Percentiles rank a stretch among this genome's conserved stretches.
Conservation (phyloP, 2,329 filamentous ascomycete species). For the Monilinia aucupariae region DNA sequence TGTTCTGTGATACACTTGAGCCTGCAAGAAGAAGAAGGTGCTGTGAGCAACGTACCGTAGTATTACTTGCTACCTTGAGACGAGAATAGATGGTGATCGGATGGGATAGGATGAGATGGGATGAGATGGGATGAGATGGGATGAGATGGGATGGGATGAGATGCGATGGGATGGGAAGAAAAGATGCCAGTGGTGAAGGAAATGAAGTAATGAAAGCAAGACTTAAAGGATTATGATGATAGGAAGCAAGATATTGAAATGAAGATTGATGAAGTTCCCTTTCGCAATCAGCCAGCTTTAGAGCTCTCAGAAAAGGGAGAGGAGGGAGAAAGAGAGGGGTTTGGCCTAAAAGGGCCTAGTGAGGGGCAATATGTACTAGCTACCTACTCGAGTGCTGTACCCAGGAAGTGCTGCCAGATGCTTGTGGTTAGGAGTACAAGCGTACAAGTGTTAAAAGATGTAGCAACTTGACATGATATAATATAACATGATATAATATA, state of each 20-base stretch:
- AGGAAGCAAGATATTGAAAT: background rate
- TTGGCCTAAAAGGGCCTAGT: conserved; percentile 19
- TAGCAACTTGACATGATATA: no score
- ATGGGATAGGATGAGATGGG: no score
- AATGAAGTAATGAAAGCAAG: background rate
- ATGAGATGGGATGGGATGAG: no score
- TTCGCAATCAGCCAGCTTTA: background rate
- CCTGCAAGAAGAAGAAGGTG: conserved; percentile 8
- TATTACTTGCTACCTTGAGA: background rate
- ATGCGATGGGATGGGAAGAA: no score
- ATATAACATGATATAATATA: no score
- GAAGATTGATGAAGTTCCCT: background rate
- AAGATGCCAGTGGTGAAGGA: background rate
- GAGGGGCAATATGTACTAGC: conserved; percentile 16
- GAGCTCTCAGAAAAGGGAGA: background rate
- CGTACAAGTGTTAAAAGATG: no score
- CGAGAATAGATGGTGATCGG: background rate
- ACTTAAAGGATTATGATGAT: background rate
- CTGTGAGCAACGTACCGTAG: background rate
- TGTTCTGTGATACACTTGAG: conserved; percentile 11
- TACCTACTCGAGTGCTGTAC: no score
- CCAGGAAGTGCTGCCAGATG: no score
- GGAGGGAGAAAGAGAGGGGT: background rate
- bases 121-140: no score
- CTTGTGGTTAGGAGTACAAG: no score